Base-by-base conservation (phyloP, 371 early-diverging fungal species). In the Mortierella sp. region DNA sequence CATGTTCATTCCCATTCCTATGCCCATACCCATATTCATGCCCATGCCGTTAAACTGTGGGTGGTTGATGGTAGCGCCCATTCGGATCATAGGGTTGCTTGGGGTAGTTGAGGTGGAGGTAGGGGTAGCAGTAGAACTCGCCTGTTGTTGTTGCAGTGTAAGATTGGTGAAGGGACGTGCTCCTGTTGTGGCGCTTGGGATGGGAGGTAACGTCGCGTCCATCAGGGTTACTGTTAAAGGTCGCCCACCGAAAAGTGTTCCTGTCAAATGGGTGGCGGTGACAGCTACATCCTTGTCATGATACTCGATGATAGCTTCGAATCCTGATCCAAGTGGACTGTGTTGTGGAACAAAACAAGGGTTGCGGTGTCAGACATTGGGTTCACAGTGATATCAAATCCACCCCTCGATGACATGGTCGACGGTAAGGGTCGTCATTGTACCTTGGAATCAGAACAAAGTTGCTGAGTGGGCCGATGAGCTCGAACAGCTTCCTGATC, bases 241-340 rank as follows among this genome's bases (percentile, higher is more conserved):
- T 10, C 88, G 82, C 43, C 90, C 91, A 28, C 85, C 90, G 25
- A 92, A 80, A 40, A 86, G 80, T 0, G 88, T 86, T 25, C 92
- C 92, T 12, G 90, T 81, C 16, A 92, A 79, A 62, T 83, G 87
- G 39, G 86, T 58, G 2, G 91, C 91, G 13, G 83, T 68, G 22
- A 51, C 48, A 6, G 86, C 88, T 0, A 85, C 71, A 10, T 63
- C 61, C 7, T 80, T 64, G 16, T 85, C 84, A 21, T 44, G 66
- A 62, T 85, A 92, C 51, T 87, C 85, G 31, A 92, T 80, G 13
- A 78, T 60, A 7, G 86, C 86, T 58, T 90, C 89, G 57, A 85
- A 76, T 41, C 81, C 82, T 46, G 81, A 83, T 52, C 80, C 72
- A 66, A 80, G 73, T 0, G 84, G 84, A 57, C 84, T 79, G 54